A percentile compares a stretch with the other conserved stretches of the same genome.
These are phyloP conservation scores for Euptelea pleiosperma DNA, from an alignment of 164 flowering plant genomes.

Conservation along the genomic window DNA sequence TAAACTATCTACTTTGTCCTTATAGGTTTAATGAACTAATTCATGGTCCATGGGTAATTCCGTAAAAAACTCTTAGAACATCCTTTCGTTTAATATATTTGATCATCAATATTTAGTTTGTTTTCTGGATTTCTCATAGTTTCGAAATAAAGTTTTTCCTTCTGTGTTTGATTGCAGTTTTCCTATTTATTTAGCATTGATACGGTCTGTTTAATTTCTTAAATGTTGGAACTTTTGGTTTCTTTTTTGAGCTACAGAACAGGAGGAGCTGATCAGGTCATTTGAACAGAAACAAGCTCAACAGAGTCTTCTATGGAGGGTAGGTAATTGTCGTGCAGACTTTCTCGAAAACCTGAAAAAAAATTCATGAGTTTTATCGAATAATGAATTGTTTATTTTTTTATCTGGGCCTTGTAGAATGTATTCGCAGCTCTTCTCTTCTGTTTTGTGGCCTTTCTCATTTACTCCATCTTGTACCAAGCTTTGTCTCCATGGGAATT, in stretches of 20 bases:
- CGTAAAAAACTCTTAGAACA: no score
- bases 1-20: no score
- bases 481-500: conserved; percentile 81
- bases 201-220: not conserved
- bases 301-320: conserved; percentile 81
- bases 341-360: not conserved
- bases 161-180: not conserved
- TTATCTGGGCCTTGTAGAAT: conserved; percentile 32
- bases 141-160: no score
- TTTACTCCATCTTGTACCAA: conserved; percentile 71
- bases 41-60: no score
- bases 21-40: no score
- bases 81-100: no score
- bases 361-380: not conserved
- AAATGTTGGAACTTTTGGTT: not conserved
- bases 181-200: not conserved
- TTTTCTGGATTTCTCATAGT: no score
- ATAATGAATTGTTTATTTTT: not conserved
- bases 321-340: conserved; percentile 16
- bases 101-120: no score
- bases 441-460: conserved; percentile 47
- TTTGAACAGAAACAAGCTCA: conserved; percentile 55
- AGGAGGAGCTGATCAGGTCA: conserved; percentile 74
- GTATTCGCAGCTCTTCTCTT: conserved; percentile 54
- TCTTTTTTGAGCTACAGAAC: conserved; percentile 45